phyloP scores from a whole-genome alignment of 768 basidiomycete genomes.

The Xerocomus spinulosus region DNA sequence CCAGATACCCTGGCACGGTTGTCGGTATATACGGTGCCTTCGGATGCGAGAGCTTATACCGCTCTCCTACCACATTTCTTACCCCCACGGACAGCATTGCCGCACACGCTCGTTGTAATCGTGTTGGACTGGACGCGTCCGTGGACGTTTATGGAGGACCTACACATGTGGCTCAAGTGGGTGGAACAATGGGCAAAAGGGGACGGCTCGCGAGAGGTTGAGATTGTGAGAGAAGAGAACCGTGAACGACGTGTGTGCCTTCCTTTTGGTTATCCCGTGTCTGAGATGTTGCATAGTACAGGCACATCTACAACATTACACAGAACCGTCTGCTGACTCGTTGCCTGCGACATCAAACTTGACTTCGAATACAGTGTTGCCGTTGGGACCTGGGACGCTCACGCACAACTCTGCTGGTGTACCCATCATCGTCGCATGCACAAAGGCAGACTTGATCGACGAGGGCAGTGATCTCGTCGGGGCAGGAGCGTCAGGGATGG shows the following conservation, averaged over 20 bases:
- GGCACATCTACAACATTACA: slow-evolving; percentile 84
- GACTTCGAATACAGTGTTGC: slow-evolving; percentile 62
- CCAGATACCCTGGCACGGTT: slow-evolving; percentile 84
- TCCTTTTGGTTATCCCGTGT: not conserved
- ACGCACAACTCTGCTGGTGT: slow-evolving; percentile 84
- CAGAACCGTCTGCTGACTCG: slow-evolving; percentile 70
- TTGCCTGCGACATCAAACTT: slow-evolving; percentile 59
- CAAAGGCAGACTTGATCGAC: slow-evolving; percentile 92
- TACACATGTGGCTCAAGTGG: slow-evolving; percentile 83
- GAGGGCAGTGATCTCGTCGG: slow-evolving; percentile 68
- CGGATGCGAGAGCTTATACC: slow-evolving; percentile 65
- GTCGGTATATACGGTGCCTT: slow-evolving; percentile 89
- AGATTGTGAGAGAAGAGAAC: slow-evolving; percentile 74
- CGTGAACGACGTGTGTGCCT: slow-evolving; percentile 74
- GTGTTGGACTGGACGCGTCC: slow-evolving; percentile 94
- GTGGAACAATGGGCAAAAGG: slow-evolving; percentile 76
- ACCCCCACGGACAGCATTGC: slow-evolving; percentile 61
- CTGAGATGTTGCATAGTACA: slow-evolving; percentile 53
- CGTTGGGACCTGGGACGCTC: slow-evolving; percentile 79
- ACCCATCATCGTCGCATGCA: slow-evolving; percentile 85
- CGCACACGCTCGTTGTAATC: slow-evolving; percentile 76
- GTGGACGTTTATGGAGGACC: slow-evolving; percentile 83
- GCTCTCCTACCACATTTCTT: slow-evolving; percentile 74
- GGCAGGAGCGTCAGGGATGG: slow-evolving; percentile 73
- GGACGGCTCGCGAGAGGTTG: slow-evolving; percentile 62